Evolutionary conservation across 345 rosid genomes (phyloP).

Genomic region (Laguncularia racemosa): DNA sequence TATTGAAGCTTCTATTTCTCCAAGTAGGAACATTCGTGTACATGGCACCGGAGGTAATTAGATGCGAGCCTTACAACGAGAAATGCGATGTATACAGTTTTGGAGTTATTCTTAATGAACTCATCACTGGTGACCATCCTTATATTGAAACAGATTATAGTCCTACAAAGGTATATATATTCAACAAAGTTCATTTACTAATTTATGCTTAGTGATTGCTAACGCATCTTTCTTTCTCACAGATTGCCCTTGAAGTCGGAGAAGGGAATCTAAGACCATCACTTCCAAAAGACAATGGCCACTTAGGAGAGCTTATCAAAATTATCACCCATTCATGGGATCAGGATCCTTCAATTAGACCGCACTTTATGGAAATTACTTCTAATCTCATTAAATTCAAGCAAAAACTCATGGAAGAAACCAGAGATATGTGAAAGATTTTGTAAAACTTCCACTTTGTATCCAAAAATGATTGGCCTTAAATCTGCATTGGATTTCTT

Average conservation of each 20-base stretch:
- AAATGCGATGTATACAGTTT: conserved; percentile 57
- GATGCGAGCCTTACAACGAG: conserved; percentile 50
- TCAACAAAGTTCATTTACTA: not conserved
- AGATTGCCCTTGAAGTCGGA: conserved; percentile 55
- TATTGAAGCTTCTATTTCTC: too few relatives aligned
- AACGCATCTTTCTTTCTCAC: not conserved
- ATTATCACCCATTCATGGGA: conserved; percentile 38
- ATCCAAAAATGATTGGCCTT: too few relatives aligned
- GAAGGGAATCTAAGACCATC: conserved; percentile 43
- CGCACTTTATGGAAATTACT: conserved; percentile 36
- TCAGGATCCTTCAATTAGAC: conserved; percentile 35
- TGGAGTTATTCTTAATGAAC: conserved; percentile 42
- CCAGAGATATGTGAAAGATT: too few relatives aligned
- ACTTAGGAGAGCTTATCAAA: conserved; percentile 21
- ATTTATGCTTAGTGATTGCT: not conserved
- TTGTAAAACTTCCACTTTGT: too few relatives aligned
- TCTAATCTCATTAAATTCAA: conserved; percentile 17
- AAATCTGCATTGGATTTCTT: too few relatives aligned
- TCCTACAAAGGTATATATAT: conserved; percentile 30
- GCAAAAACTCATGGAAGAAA: not conserved
- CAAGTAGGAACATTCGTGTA: conserved; percentile 47
- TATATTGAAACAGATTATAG: conserved; percentile 32
- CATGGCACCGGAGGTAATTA: conserved; percentile 60
- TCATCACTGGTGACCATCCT: conserved; percentile 39
- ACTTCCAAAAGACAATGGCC: conserved; percentile 23